Evolutionary conservation across 73 alveolate genomes (phyloP), one percentile per base, ranked within the genome.

Genomic region (Blepharisma japonicum): DNA sequence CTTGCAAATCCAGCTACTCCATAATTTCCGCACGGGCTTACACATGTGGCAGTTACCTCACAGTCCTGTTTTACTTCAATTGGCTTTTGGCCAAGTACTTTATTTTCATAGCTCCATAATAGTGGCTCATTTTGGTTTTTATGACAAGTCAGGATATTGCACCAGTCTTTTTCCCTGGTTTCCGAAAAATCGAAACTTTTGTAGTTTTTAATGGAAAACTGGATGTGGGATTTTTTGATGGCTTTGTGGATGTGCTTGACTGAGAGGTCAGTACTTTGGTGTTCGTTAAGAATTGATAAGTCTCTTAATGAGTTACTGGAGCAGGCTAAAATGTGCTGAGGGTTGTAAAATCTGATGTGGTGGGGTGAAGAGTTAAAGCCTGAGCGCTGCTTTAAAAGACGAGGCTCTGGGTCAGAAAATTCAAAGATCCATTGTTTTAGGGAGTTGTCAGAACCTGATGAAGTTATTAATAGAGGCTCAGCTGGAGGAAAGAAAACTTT

Each of bases 161-260:
- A 71, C 98, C 98, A 94, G 81, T 94, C 98, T 81, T 92, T 81
- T 87, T 94, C 97, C 78, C 97, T 86, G 55, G 87, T 83, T 77
- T 86, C 95, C 56, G 89, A 77, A 77, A 86, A 94, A 68, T 86
- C 93, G 80, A 94, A 89, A 56, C 77, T 55, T 32, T 85, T 70
- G 39, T 87, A 68, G 9, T 79, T 71, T 39, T 71, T 78, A 25
- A 86, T 45, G 4, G 68, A 51, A 6, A 78, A 74, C 42, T 82
- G 77, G 6, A 79, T 77, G 42, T 83, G 56, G 53, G 85, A 87
- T 78, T 82, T 90, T 68, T 90, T 89, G 14, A 89, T 42, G 5
- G 76, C 81, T 14, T 46, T 80, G 14, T 83, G 76, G 74, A 76
- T 86, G 88, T 77, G 71, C 70, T 83, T 67, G 61, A 55, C 50